Evolutionary conservation across 31 red algal species (phyloP), one percentile per base, ranked within the genome.

Genomic region (Endocladia muricata): DNA sequence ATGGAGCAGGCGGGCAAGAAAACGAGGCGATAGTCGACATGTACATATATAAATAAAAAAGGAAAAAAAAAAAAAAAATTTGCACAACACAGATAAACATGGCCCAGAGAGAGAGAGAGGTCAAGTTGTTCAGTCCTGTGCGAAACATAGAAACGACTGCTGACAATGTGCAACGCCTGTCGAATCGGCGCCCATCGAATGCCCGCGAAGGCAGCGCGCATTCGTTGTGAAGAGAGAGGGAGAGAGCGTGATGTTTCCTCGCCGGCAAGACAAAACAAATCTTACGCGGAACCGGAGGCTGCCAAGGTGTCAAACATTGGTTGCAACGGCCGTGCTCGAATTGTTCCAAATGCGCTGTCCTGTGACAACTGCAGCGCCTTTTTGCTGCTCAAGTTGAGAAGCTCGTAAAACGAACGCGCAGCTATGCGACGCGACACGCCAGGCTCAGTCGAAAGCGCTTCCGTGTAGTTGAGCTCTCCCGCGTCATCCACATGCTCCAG

Each of bases 391-490:
- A 93, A 44, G 63, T 74, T 83, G 29, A 93, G 81, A 30, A 84
- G 30, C 52, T 93, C 78, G 51, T 84, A 93, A 84, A 93, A 93
- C n/a, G 66, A 65, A 3, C 83, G 73, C 21, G 89, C 81, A 2
- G 82, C 89, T 37, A 55, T 83, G 17, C 82, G 75, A 55, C 89
- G 17, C 0, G 75, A 39, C 29, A 64, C 26, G 51, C 62, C 62
- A 2, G 42, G 51, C 32, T 71, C 79, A 34, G 34, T 51, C n/a
- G 22, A 48, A 19, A 83, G 37, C 34, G 65, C 79, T 4, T 43
- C 48, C 1, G 57, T 67, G 41, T 67, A 74, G 57, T 76, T 71
- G 6, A 67, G 56, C 38, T 55, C 81, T 29, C 79, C 68, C 23
- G 44, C 68, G 8, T 59, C 64, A 25, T 70, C 48, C 7, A 85